Conservation (phyloP, 768 basidiomycete genomes). For the Agaricus sinodeliciosus region DNA sequence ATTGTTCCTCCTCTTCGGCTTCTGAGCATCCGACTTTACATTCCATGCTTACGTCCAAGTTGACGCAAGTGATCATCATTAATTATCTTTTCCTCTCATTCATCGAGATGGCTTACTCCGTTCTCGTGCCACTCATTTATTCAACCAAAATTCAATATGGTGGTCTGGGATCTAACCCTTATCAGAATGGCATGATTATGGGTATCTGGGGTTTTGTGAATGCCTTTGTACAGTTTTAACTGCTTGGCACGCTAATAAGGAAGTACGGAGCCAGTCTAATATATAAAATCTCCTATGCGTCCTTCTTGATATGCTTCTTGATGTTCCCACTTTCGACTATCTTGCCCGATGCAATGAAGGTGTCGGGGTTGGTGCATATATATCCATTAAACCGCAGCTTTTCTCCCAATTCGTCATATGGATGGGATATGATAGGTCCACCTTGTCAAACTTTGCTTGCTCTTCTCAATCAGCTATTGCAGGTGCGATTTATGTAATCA, state of each 20-base stretch:
- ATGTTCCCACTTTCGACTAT: constrained; percentile 29
- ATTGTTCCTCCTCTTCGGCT: constrained; percentile 1
- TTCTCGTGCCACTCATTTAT: constrained; percentile 35
- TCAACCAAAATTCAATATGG: constrained; percentile 57
- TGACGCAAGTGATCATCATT: constrained; percentile 23
- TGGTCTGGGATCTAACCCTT: constrained; percentile 60
- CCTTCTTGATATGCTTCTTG: constrained; percentile 19
- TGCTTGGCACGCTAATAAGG: constrained; percentile 45
- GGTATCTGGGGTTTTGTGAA: constrained; percentile 39
- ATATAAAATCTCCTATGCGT: constrained; percentile 30
- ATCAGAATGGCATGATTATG: constrained; percentile 54
- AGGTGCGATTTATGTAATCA: constrained; percentile 43
- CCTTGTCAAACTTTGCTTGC: not conserved
- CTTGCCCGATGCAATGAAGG: constrained; percentile 26
- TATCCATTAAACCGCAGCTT: constrained; percentile 28
- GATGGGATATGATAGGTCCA: constrained; percentile 29
- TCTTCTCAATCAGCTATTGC: constrained; percentile 11
- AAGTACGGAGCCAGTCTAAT: constrained; percentile 48
- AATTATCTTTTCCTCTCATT: constrained; percentile 31
- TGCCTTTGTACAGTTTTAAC: constrained; percentile 41
- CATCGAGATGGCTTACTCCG: constrained; percentile 29
- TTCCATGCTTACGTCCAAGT: constrained; percentile 20
- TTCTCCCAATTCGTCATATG: constrained; percentile 19
- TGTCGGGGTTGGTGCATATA: constrained; percentile 23
- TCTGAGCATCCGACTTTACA: constrained; percentile 12